Conservation (phyloP, 306 rosid genomes). For the Corylus americana region DNA sequence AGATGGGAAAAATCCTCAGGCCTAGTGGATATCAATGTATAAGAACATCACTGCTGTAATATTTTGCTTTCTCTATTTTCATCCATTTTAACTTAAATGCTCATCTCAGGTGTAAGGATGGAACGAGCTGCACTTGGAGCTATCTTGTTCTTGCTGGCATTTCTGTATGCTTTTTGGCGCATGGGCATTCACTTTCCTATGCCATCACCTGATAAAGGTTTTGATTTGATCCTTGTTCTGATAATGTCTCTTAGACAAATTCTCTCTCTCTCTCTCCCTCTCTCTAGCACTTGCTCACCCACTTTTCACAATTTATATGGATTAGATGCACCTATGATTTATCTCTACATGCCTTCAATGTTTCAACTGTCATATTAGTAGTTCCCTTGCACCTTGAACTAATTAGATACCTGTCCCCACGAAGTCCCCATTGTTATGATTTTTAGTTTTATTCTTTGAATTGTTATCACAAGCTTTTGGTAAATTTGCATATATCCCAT, state of each 20-base stretch:
- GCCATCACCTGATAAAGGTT: conserved; percentile 92
- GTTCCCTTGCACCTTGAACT: not conserved
- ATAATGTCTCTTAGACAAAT: not conserved
- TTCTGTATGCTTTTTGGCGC: conserved; percentile 91
- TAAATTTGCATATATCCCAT: not conserved
- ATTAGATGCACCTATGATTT: not conserved
- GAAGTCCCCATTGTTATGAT: not conserved
- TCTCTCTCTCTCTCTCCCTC: not conserved
- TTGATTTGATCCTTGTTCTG: conserved; percentile 1
- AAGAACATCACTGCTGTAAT: not conserved
- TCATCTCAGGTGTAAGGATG: conserved; percentile 52
- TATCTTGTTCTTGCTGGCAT: conserved; percentile 67
- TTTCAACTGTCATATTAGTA: not conserved
- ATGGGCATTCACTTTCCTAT: conserved; percentile 98
- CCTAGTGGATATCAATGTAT: not conserved
- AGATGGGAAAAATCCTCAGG: not conserved
- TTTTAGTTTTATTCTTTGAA: not conserved
- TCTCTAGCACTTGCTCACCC: not conserved
- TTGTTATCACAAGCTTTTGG: not conserved
- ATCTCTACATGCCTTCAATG: not conserved
- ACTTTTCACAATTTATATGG: not conserved
- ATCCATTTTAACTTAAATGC: not conserved
- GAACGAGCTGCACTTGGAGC: conserved; percentile 90
- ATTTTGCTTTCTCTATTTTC: not conserved
- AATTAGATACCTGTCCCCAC: not conserved